Conservation (phyloP, 225 moss, liverwort and hornwort species). For the Sphagnum contortum region DNA sequence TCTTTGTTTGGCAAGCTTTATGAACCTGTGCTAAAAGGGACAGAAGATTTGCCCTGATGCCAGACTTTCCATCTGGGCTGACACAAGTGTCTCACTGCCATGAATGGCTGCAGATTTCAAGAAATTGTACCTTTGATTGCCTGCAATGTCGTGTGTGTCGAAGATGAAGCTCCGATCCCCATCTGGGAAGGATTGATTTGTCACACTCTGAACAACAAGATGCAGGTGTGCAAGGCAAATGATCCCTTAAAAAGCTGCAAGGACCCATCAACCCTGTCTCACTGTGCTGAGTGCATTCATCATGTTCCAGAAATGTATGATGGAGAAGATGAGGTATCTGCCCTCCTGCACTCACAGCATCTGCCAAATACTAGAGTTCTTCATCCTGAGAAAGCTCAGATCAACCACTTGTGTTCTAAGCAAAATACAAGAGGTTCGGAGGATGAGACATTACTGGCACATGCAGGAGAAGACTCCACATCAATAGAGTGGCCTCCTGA, state of each 20-base stretch:
- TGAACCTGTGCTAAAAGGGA: no score
- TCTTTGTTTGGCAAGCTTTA: no score
- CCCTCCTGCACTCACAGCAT: no score
- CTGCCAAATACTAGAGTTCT: no score
- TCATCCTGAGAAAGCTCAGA: no score
- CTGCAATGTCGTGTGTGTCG: constrained; percentile 78
- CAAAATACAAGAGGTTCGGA: constrained; percentile 5
- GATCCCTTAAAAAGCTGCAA: constrained; percentile 38
- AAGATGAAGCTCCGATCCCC: constrained; percentile 71
- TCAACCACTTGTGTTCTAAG: no score
- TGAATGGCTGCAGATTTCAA: constrained; percentile 59
- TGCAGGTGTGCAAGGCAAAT: constrained; percentile 7
- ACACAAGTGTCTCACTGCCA: no score
- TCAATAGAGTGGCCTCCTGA: constrained; percentile 8
- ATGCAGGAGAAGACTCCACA: constrained; percentile 13
- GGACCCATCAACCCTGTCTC: constrained; percentile 52
- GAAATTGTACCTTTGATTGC: constrained; percentile 94
- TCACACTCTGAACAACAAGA: constrained; percentile 45
- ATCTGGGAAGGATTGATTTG: constrained; percentile 85
- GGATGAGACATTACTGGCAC: constrained; percentile 7
- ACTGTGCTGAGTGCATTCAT: constrained; percentile 3
- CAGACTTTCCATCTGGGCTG: no score
- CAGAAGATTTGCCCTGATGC: no score
- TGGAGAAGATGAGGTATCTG: neutral
- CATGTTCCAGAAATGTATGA: no score